Percentiles rank a stretch among this genome's conserved stretches.
Conservation (phyloP, 768 basidiomycete genomes). For the Clitopilus passeckerianus region DNA sequence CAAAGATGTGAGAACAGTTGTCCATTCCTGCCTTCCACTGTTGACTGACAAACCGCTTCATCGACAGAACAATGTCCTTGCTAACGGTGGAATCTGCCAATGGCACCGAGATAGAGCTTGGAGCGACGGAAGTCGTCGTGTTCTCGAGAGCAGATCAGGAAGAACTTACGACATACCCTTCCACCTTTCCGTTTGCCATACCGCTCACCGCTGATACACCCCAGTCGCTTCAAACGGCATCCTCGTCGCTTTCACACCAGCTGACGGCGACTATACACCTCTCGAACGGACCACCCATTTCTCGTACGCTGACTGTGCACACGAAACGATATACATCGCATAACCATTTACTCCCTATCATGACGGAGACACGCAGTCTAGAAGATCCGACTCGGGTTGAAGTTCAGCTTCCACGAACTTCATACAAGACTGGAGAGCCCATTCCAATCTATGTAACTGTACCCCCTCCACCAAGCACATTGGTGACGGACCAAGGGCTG, state of each 20-base stretch:
- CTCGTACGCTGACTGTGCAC: constrained; percentile 61
- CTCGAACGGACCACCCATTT: constrained; percentile 33
- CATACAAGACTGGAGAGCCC: constrained; percentile 65
- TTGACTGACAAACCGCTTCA: constrained; percentile 5
- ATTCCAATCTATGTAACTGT: constrained; percentile 80
- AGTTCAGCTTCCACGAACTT: constrained; percentile 67
- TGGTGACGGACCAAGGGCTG: constrained; percentile 66
- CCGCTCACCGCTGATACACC: constrained; percentile 77
- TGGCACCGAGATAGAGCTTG: constrained; percentile 63
- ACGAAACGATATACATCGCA: constrained; percentile 73
- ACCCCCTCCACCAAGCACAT: constrained; percentile 64
- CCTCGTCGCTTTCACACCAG: constrained; percentile 67
- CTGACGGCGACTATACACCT: constrained; percentile 67
- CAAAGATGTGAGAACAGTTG: constrained; percentile 55
- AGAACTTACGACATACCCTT: constrained; percentile 39
- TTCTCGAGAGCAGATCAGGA: constrained; percentile 31
- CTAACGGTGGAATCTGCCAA: constrained; percentile 64
- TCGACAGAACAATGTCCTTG: constrained; percentile 55
- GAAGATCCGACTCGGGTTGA: constrained; percentile 64
- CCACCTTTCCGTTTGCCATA: constrained; percentile 75
- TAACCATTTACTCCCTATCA: constrained; percentile 44
- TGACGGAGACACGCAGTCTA: constrained; percentile 54
- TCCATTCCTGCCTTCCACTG: constrained; percentile 2
- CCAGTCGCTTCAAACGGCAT: constrained; percentile 73
- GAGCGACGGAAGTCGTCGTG: constrained; percentile 49